These are phyloP conservation scores for Stenogyne calaminthoides DNA, from an alignment of 305 asterid species.

Conservation along the genomic window DNA sequence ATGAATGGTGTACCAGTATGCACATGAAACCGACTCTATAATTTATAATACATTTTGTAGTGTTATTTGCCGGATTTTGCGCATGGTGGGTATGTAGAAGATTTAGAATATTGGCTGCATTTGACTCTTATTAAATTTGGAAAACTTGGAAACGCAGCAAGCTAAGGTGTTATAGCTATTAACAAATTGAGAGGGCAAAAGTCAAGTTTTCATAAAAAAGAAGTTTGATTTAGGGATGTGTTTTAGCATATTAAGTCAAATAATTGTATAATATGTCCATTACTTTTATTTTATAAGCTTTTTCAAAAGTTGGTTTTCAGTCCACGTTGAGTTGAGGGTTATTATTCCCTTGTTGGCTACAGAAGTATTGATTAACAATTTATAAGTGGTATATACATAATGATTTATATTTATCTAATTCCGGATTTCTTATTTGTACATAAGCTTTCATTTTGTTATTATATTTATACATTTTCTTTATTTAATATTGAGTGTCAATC, in stretches of 20 bases:
- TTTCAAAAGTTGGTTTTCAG: not conserved
- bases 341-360: not conserved
- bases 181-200: slow-evolving; percentile 25
- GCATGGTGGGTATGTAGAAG: slow-evolving; percentile 33
- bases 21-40: too few relatives aligned
- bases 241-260: slow-evolving; percentile 5
- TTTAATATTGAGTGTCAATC: too few relatives aligned
- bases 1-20: too few relatives aligned
- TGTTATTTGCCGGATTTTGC: slow-evolving; percentile 41
- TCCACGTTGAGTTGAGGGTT: not conserved
- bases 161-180: not conserved
- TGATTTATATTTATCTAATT: too few relatives aligned
- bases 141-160: not conserved
- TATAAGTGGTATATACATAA: not conserved
- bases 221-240: not conserved
- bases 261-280: not conserved
- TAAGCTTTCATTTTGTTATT: too few relatives aligned
- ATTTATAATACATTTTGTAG: not conserved
- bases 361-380: not conserved
- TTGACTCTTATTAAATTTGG: slow-evolving; percentile 28
- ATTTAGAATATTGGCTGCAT: slow-evolving; percentile 27
- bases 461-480: too few relatives aligned
- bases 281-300: not conserved
- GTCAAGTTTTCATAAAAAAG: slow-evolving; percentile 23
- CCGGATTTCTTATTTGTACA: too few relatives aligned